Evolutionary conservation across 257 asterid species (phyloP).

Genomic region (Solanum habrochaites): DNA sequence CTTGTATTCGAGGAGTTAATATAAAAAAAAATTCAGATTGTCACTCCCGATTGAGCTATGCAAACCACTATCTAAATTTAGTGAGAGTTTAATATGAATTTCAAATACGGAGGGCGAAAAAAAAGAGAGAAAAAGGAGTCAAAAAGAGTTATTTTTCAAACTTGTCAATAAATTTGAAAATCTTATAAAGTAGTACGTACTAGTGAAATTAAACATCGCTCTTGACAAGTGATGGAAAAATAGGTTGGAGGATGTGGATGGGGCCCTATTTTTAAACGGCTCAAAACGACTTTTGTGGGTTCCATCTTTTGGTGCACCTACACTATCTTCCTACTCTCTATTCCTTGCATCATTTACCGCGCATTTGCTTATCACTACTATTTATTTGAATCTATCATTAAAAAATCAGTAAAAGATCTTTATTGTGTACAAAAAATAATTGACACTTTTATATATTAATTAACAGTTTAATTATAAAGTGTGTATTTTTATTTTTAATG

Average conservation of each 20-base stretch:
- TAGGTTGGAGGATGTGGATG: background rate
- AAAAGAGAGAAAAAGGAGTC: background rate
- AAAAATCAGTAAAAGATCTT: too few relatives aligned
- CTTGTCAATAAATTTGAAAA: constrained; percentile 52
- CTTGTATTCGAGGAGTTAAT: too few relatives aligned
- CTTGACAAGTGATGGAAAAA: background rate
- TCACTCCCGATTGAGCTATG: too few relatives aligned
- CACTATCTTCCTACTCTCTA: background rate
- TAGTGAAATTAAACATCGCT: background rate
- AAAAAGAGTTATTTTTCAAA: constrained; percentile 6
- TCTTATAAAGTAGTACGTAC: constrained; percentile 23
- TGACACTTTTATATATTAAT: too few relatives aligned
- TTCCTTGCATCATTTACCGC: background rate
- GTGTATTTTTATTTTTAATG: too few relatives aligned
- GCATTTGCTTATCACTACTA: background rate
- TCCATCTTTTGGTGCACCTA: constrained; percentile 7
- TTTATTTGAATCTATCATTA: background rate
- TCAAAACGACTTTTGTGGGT: constrained; percentile 18
- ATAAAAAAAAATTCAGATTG: too few relatives aligned
- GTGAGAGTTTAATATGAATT: too few relatives aligned
- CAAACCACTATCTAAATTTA: too few relatives aligned
- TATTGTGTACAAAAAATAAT: too few relatives aligned
- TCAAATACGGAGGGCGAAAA: too few relatives aligned
- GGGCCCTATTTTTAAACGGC: constrained; percentile 56
- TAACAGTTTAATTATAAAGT: too few relatives aligned